These are phyloP conservation scores for Lactarius vividus DNA, from an alignment of 768 basidiomycete species.

Conservation along the genomic window DNA sequence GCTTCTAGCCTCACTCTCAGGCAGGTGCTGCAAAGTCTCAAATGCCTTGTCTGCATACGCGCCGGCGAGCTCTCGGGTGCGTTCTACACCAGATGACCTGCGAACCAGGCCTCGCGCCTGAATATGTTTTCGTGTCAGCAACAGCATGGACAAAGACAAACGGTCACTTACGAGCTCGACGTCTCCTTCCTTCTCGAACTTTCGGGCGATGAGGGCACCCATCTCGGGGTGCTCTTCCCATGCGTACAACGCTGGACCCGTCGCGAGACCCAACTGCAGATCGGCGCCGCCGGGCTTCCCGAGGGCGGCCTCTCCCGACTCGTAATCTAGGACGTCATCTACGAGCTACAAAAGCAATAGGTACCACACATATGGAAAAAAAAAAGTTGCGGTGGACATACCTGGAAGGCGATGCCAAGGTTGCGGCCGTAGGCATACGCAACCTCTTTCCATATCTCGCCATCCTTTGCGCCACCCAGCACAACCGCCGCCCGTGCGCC, in stretches of 20 bases:
- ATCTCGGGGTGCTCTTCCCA: slow-evolving; percentile 80
- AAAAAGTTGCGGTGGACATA: slow-evolving; percentile 32
- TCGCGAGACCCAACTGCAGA: slow-evolving; percentile 64
- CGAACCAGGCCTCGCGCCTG: slow-evolving; percentile 70
- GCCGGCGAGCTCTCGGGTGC: slow-evolving; percentile 73
- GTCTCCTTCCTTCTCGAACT: slow-evolving; percentile 76
- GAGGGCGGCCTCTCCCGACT: slow-evolving; percentile 64
- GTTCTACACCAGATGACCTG: slow-evolving; percentile 69
- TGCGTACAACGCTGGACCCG: slow-evolving; percentile 83
- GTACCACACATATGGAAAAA: neutral
- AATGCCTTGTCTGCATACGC: slow-evolving; percentile 75
- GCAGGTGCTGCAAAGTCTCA: slow-evolving; percentile 64
- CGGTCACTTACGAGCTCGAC: slow-evolving; percentile 61
- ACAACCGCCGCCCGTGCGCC: slow-evolving; percentile 79
- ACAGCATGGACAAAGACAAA: neutral
- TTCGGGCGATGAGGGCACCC: slow-evolving; percentile 72
- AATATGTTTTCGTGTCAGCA: neutral
- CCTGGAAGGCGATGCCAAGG: slow-evolving; percentile 95
- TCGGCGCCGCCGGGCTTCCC: slow-evolving; percentile 86
- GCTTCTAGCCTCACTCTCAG: slow-evolving; percentile 74
- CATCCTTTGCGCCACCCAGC: slow-evolving; percentile 75
- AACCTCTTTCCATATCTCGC: slow-evolving; percentile 82
- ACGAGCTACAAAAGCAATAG: slow-evolving; percentile 59
- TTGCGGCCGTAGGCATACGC: slow-evolving; percentile 92
- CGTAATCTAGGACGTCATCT: slow-evolving; percentile 94